Conservation (phyloP, 352 stramenopile species). For the Albugo candida region DNA sequence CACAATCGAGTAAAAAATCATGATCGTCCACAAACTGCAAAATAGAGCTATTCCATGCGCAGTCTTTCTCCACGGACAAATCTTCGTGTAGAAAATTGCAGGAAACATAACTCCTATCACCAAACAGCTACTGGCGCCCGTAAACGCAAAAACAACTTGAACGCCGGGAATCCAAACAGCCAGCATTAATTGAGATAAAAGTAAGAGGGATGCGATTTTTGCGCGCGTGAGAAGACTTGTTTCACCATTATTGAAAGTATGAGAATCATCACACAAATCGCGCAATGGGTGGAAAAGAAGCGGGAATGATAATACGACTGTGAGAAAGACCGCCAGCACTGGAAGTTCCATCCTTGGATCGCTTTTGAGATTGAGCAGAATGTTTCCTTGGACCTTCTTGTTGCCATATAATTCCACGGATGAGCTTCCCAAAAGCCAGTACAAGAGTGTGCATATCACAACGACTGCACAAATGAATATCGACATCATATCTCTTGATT, state of each 20-base stretch:
- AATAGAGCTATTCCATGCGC: neutral
- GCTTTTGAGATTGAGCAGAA: slow-evolving; percentile 62
- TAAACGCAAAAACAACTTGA: slow-evolving; percentile 47
- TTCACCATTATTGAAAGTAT: slow-evolving; percentile 10
- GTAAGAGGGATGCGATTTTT: slow-evolving; percentile 23
- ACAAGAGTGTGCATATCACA: slow-evolving; percentile 37
- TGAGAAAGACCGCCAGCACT: slow-evolving; percentile 44
- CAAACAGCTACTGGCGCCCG: slow-evolving; percentile 39
- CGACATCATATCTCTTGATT: slow-evolving; percentile 28
- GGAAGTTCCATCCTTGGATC: slow-evolving; percentile 46
- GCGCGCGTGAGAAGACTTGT: slow-evolving; percentile 16
- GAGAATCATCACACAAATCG: slow-evolving; percentile 30
- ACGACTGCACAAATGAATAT: slow-evolving; percentile 25
- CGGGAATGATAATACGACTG: slow-evolving; percentile 50
- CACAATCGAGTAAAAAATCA: slow-evolving; percentile 18
- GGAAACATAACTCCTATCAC: slow-evolving; percentile 65
- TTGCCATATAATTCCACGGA: slow-evolving; percentile 31
- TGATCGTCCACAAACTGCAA: slow-evolving; percentile 8
- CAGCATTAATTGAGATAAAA: slow-evolving; percentile 31
- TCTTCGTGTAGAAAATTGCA: slow-evolving; percentile 27
- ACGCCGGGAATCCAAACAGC: slow-evolving; percentile 39
- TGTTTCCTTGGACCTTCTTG: slow-evolving; percentile 29
- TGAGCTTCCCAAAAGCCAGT: slow-evolving; percentile 29
- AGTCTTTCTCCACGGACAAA: slow-evolving; percentile 28
- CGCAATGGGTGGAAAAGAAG: slow-evolving; percentile 56